These are phyloP conservation scores for Tremella yokohamensis DNA, from an alignment of 768 basidiomycete genomes.

Conservation along the genomic window DNA sequence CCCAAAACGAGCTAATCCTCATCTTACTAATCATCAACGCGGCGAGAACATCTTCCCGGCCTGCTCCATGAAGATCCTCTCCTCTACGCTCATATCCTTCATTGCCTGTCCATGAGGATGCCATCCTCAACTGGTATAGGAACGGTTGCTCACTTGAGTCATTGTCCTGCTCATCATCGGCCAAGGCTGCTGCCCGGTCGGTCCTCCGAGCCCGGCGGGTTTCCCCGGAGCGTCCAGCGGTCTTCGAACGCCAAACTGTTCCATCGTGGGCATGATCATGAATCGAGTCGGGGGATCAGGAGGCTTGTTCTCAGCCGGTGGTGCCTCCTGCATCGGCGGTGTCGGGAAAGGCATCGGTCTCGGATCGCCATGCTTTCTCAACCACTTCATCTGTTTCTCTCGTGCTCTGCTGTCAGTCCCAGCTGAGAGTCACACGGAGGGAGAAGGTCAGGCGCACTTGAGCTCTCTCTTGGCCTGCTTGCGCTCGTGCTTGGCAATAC, in stretches of 20 bases:
- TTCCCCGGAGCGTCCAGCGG: slow-evolving; percentile 38
- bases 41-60: no score
- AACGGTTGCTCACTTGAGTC: slow-evolving; percentile 36
- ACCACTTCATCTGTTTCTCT: slow-evolving; percentile 19
- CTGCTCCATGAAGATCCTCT: background rate
- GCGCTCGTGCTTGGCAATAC: slow-evolving; percentile 13
- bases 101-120: slow-evolving; percentile 1
- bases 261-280: slow-evolving; percentile 34
- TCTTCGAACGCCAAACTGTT: slow-evolving; percentile 41
- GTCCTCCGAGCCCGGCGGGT: slow-evolving; percentile 16
- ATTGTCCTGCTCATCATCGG: slow-evolving; percentile 48
- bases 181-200: slow-evolving; percentile 27
- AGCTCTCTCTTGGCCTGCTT: slow-evolving; percentile 19
- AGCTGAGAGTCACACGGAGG: background rate
- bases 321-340: background rate
- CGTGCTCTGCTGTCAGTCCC: slow-evolving; percentile 9
- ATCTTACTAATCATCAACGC: no score
- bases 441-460: slow-evolving; percentile 23
- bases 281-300: slow-evolving; percentile 1
- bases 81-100: slow-evolving; percentile 5
- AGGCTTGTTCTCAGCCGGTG: background rate
- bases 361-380: slow-evolving; percentile 19
- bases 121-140: background rate
- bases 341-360: slow-evolving; percentile 16
- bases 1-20: no score